Evolutionary conservation across 2,329 filamentous ascomycete species (phyloP), one percentile per base, ranked within the genome.

Genomic region (Catunica adiposa): DNA sequence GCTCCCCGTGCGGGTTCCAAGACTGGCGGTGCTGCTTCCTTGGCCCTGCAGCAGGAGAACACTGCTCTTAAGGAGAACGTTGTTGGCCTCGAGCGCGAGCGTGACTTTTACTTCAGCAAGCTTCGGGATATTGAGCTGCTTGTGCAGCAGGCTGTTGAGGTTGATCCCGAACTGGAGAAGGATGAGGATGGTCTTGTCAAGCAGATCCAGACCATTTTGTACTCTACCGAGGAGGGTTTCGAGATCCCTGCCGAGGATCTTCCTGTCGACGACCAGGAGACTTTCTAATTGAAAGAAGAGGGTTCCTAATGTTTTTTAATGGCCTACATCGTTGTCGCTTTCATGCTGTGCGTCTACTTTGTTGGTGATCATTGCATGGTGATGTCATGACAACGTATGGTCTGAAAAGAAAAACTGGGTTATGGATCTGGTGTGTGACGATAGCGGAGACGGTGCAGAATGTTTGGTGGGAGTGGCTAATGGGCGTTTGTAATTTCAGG

Each of bases 81-180:
- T n/a, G 77, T 80, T 11, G 92, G 92, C 1, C 76, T 98, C 44
- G 92, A 98, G 76, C 84, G 92, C 63, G 92, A 98, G 74, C 80
- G 92, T 52, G 92, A 98, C 69, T 98, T 98, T 68, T 98, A 98
- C 76, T 98, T 98, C 71, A 94, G 87, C 77, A 98, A 98, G 76
- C 77, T 98, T 61, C 80, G 92, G 58, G 92, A 98, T 67, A 98
- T 98, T 63, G 92, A 98, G 72, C 74, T 98, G 61, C 73, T 98
- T 64, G 79, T 98, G 56, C 92, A 98, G 73, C 85, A 87, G 64
- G 89, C 89, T 9, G 84, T 94, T 65, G 92, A 98, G 63, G 85
- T 88, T 60, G 86, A 96, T 62, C 89, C 89, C 0, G 84, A 94
- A 71, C 72, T 97, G 53, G 92, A 96, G 72, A 90, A 94, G 78